Percentiles rank a stretch among this genome's conserved stretches.
phyloP scores from a whole-genome alignment of 2,329 filamentous ascomycete species.

The Graphilbum sp. region DNA sequence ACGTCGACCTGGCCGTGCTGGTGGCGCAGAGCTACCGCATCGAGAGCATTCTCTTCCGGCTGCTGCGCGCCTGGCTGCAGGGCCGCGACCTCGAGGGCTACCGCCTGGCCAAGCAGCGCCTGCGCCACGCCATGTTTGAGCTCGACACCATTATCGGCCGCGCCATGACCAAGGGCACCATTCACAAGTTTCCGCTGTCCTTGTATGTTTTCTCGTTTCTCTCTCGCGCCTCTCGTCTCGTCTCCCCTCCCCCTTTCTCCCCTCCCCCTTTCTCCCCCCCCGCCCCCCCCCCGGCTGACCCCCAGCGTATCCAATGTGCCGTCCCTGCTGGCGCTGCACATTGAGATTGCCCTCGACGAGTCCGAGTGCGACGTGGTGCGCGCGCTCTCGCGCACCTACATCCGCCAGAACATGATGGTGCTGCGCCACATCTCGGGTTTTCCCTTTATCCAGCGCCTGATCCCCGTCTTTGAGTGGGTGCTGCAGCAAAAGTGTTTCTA shows the following conservation, averaged over 20 bases:
- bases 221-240: not conserved
- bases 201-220: not conserved
- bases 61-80: not conserved
- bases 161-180: not conserved
- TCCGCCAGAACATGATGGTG: not conserved
- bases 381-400: not conserved
- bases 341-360: not conserved
- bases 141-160: not conserved
- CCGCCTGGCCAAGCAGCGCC: not conserved
- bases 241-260: not conserved
- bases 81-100: not conserved
- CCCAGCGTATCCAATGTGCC: not conserved
- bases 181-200: not conserved
- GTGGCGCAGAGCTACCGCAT: slow-evolving; percentile 1
- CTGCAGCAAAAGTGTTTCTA: not conserved
- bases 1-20: not conserved
- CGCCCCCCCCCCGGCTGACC: too few species aligned
- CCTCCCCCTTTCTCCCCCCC: too few species aligned
- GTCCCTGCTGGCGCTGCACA: not conserved
- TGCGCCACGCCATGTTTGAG: not conserved
- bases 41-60: slow-evolving; percentile 1
- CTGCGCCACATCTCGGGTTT: not conserved
- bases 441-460: not conserved
- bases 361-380: not conserved
- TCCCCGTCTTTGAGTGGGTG: slow-evolving; percentile 1